Base-by-base conservation (phyloP, 169 alveolate species). In the Plasmodium billcollinsi region DNA sequence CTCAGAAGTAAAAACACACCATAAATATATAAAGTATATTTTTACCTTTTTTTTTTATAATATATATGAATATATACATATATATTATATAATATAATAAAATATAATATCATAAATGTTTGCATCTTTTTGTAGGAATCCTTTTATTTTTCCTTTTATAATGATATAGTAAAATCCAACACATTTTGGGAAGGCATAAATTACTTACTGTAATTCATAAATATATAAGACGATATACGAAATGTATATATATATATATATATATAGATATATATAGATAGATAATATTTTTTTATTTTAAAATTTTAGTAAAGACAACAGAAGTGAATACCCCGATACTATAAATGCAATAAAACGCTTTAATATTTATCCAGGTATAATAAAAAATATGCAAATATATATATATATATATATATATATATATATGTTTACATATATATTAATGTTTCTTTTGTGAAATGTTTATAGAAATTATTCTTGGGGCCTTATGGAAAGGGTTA, bases 271-370 rank as follows among this genome's bases (percentile, higher is more conserved):
- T 66, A 66, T 29, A 9, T 3, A 66, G 1, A 3, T 29, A 7
- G 15, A 66, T 33, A n/a, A 15, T 56, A 21, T 56, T 3, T 45
- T 5, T 1, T 14, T 39, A 2, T 66, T 2, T 29, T 54, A 15
- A 11, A 65, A 39, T n/a, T 33, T 15, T 71, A 80, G 90, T 7
- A 58, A 67, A 4, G 90, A 80, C 47, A 59, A 66, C 61, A 67
- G 90, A 29, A 80, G 90, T 20, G 90, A 80, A n/a, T 56, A 80
- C 43, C 90, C 90, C 29, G 58, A 80, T 33, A 67, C 83, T 7
- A 80, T 80, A 70, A 80, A 80, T 56, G 90, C 90, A 21, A 33
- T 80, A 11, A 20, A 58, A 26, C 90, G 90, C n/a, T 80, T 80
- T 49, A 80, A 80, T 39, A 29, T 80, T 11, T 80, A 67, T 18